Base-by-base conservation (phyloP, 2,329 filamentous ascomycete species). In the Xylaria sp. region DNA sequence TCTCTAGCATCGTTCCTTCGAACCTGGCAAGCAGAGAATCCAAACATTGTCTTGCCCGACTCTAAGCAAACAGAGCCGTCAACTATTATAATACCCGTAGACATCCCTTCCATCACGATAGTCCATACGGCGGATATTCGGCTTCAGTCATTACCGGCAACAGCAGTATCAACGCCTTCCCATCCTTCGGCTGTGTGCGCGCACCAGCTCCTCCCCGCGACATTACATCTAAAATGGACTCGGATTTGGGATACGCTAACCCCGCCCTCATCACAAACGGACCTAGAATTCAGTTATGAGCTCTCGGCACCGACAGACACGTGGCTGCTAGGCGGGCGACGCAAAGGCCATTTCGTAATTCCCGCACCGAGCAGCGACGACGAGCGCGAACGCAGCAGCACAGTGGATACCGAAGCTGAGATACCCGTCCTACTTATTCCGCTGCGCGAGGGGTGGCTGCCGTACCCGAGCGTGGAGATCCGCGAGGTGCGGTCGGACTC, bases 41-140 rank as follows among this genome's bases (percentile, higher is more conserved):
- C 79, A 1, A 76, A 66, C 2, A 68, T 85, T 1, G 23, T 54
- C 1, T 69, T 84, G 0, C 71, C 70, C 5, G 75, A 80, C 48
- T 69, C 72, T 1, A 75, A 82, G 49, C 76, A 79, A 31, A 59
- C 80, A 25, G 82, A 86, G 23, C 84, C 80, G 70, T 86, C 86
- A 23, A 90, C 89, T 13, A 94, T 99, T 74, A 84, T 92, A 36
- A 97, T 99, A 62, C 93, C 94, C 0, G 94, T 99, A 15, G 94
- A 97, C 67, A 89, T 99, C 1, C 95, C 95, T 0, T 90, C 91
- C 1, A 86, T 97, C 1, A 89, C 93, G 57, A 88, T 97, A 23
- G 88, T 98, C 0, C 92, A 97, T 79, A 97, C 92, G 0, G 91
- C 92, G 2, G 89, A 92, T 62, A 86, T 95, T 33, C 83, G 83